Base-by-base conservation (phyloP, 495 filamentous ascomycete genomes). In the Aspergillus incahuasiensis region DNA sequence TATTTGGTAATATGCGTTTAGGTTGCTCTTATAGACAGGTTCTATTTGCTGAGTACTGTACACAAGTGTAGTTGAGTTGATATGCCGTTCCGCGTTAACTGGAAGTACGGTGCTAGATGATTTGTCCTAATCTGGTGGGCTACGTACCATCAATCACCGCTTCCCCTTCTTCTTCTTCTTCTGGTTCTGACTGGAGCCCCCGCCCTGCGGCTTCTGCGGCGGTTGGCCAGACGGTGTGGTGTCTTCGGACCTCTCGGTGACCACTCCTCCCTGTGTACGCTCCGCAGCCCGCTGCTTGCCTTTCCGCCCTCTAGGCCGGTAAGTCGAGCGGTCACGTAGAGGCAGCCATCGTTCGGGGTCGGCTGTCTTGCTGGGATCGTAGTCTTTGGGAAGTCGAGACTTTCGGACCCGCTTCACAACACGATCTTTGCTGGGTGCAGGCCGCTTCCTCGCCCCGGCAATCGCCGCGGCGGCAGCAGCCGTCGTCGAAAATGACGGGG, bases 281-380 rank as follows among this genome's bases (percentile, higher is more conserved):
- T 87, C 88, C 22, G 80, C 82, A 15, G 80, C 84, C 66, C 83
- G 85, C 75, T 87, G 89, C 79, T 90, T 92, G 11, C 89, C 89
- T 78, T 95, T 97, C 68, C 85, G 86, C 11, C 91, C 91, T 73
- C 95, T 95, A 13, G 92, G 92, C 47, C 86, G 74, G 72, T 96
- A 99, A 41, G 81, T 86, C 58, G 88, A 95, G 15, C 94, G 80
- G 64, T 99, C 94, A 46, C 86, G 81, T 54, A 97, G 74, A 20
- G 94, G 92, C 55, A 97, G 70, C 94, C 94, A 99, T 46, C 94
- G 74, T 71, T 99, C 95, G 1, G 89, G 86, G 64, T 97, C 94
- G 6, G 88, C 76, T 42, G 81, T 82, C 78, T 91, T 96, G 62
- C 74, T 80, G 34, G 79, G 69, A 56, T 85, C 89, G 62, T 85